Conservation (phyloP, 2,329 filamentous ascomycete species). For the Epichloe coenophiala region DNA sequence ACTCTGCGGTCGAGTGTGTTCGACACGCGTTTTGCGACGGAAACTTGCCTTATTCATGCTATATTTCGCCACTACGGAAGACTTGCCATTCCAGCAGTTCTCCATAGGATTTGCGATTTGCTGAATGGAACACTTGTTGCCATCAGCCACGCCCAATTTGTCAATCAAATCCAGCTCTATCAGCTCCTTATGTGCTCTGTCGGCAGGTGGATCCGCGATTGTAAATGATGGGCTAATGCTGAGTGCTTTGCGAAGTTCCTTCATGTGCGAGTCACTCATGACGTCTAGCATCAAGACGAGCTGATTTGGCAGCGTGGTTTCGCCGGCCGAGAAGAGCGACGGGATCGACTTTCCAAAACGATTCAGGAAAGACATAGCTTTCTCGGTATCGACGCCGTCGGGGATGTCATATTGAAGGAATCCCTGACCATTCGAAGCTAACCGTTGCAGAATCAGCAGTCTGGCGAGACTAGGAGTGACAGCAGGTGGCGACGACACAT, state of each 20-base stretch:
- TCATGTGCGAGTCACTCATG: constrained; percentile 31
- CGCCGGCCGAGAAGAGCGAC: constrained; percentile 33
- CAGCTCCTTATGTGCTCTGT: constrained; percentile 28
- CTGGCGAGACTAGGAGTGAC: constrained; percentile 41
- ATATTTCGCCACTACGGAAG: constrained; percentile 12
- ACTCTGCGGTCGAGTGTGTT: not conserved
- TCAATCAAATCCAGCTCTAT: constrained; percentile 26
- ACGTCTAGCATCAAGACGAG: constrained; percentile 48
- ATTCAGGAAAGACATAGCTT: constrained; percentile 44
- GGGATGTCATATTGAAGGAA: constrained; percentile 34
- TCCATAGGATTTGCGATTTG: constrained; percentile 29
- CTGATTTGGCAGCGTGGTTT: constrained; percentile 30
- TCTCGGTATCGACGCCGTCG: constrained; percentile 24
- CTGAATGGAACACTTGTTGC: constrained; percentile 24
- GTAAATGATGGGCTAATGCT: constrained; percentile 32
- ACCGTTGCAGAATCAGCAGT: constrained; percentile 45
- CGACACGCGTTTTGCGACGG: not conserved
- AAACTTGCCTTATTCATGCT: not conserved
- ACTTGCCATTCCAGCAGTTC: constrained; percentile 30
- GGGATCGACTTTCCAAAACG: constrained; percentile 40
- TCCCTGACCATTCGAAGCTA: constrained; percentile 33
- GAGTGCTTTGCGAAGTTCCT: constrained; percentile 26
- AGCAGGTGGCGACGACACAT: constrained; percentile 22
- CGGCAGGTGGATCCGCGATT: constrained; percentile 31
- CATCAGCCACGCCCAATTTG: constrained; percentile 21